phyloP scores from a whole-genome alignment of 1,284 basidiomycete species.

The Ganoderma multipileum region DNA sequence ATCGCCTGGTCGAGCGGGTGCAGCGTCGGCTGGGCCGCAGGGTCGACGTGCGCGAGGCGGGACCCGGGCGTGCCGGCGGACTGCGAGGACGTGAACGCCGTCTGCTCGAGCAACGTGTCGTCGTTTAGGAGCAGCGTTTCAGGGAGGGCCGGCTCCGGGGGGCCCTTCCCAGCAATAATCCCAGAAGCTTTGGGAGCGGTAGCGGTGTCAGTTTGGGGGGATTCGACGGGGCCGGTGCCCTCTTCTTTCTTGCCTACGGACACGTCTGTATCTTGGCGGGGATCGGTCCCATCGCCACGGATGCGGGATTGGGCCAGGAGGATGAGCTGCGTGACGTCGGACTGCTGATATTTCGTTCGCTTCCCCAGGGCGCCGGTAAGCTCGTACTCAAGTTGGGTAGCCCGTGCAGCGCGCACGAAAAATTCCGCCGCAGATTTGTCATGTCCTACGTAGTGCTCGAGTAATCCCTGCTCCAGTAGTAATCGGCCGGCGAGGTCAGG shows the following conservation, averaged over 20 bases:
- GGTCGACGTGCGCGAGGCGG: conserved; percentile 74
- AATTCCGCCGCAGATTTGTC: conserved; percentile 82
- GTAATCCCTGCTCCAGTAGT: conserved; percentile 82
- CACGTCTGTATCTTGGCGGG: background rate
- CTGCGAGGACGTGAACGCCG: conserved; percentile 81
- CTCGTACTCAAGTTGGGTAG: conserved; percentile 87
- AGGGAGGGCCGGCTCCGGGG: conserved; percentile 54
- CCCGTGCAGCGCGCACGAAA: conserved; percentile 82
- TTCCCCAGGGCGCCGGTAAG: conserved; percentile 94
- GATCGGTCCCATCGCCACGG: conserved; percentile 44
- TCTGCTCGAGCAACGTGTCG: conserved; percentile 95
- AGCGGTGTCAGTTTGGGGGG: conserved; percentile 20
- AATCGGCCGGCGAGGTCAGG: conserved; percentile 77
- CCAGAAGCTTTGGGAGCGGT: background rate
- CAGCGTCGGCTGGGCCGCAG: conserved; percentile 83
- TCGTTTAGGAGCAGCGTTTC: conserved; percentile 90
- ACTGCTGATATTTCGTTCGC: conserved; percentile 93
- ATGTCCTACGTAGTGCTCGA: conserved; percentile 77
- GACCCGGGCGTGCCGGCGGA: conserved; percentile 45
- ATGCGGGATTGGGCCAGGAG: conserved; percentile 88
- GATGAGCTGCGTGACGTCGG: conserved; percentile 89
- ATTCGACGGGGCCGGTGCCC: conserved; percentile 32
- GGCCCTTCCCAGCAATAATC: background rate
- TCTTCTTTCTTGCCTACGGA: conserved; percentile 27
- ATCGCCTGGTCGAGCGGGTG: conserved; percentile 93